Base-by-base conservation (phyloP, 1,139 yeast species). In the Pichia sp. region DNA sequence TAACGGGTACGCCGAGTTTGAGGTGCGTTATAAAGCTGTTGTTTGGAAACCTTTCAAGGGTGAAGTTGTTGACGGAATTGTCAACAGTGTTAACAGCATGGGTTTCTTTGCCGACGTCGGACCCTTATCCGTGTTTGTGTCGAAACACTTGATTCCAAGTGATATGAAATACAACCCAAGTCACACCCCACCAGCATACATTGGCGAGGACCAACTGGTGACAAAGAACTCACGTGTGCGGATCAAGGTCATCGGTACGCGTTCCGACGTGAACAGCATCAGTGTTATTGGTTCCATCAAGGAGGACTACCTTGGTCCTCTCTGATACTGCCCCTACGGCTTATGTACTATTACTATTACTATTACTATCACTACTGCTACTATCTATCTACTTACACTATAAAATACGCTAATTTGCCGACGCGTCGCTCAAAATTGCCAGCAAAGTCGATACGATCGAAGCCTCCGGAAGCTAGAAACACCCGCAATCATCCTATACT, bases 1-100 rank as follows among this genome's bases (percentile, higher is more conserved):
- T 27, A 72, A 71, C 39, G 98, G 99, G 9, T 81, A 88, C 55
- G 98, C 98, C 1, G 97, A 88, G 60, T 91, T 93, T 53, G 94
- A 86, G 51, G 98, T 93, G 36, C 85, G 86, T 58, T 91, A 91
- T 60, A 70, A 95, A 50, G 99, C 99, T 0, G 91, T 91, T 42
- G 97, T 91, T 23, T 91, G 96, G 94, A 82, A 93, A 55, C 98
- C 99, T 2, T 93, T 91, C 64, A 91, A 88, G 62, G 97, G 97
- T 22, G 98, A 91, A 61, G 98, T 91, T 6, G 97, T 91, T 22
- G 98, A 91, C 60, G 98, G 94, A 3, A 78, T 88, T 27, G 98
- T 91, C 16, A 82, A 95, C 13, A 84, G 88, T 27, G 96, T 94
- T 39, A 86, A 88, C 57, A 86, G 86, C 56, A 83, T 91, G 81